Conservation (phyloP, 306 rosid genomes). For the Cicer judaicum region DNA sequence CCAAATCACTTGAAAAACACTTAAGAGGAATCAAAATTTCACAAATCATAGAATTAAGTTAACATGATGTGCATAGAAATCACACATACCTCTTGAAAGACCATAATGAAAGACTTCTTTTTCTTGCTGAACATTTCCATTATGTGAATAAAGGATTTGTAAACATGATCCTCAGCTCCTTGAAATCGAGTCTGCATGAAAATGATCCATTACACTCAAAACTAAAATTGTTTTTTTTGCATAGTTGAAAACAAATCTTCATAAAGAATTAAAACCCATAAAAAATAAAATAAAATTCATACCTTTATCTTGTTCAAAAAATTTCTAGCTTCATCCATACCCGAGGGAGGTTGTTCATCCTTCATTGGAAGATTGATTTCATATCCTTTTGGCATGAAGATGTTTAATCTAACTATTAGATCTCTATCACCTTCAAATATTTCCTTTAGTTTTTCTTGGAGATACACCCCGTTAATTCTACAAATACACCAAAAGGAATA, state of each 20-base stretch:
- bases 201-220: neutral
- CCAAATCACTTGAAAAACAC: too few relatives aligned
- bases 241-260: neutral
- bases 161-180: neutral
- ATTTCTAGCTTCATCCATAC: conserved; percentile 89
- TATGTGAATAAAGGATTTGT: neutral
- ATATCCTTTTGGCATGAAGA: conserved; percentile 90
- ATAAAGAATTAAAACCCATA: neutral
- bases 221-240: too few relatives aligned
- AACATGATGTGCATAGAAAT: neutral
- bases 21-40: too few relatives aligned
- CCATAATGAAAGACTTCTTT: neutral
- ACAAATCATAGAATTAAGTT: neutral
- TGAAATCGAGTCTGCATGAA: neutral
- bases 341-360: conserved; percentile 70
- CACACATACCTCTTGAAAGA: neutral
- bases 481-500: conserved; percentile 48
- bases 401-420: conserved; percentile 85
- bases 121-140: neutral
- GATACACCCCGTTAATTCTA: conserved; percentile 84
- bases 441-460: conserved; percentile 81
- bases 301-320: conserved; percentile 94
- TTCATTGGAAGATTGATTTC: conserved; percentile 86
- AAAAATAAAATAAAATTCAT: conserved; percentile 9
- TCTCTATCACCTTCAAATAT: conserved; percentile 83